Evolutionary conservation across 2,329 filamentous ascomycete genomes (phyloP).

Genomic region (Moelleriella libera): DNA sequence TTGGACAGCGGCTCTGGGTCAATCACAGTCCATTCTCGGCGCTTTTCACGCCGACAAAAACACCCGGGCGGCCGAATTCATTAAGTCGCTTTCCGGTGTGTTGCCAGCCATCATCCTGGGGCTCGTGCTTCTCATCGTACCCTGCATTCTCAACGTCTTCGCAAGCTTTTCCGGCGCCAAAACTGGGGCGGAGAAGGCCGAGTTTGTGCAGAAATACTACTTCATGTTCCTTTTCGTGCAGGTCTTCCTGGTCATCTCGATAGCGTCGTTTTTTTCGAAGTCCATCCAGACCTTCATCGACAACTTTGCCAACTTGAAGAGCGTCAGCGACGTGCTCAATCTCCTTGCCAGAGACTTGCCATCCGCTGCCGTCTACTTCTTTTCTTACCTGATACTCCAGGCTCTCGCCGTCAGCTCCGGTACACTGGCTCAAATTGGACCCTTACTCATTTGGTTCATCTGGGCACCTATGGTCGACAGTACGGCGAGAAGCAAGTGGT

Average conservation of each 20-base stretch:
- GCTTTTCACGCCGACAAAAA: constrained; percentile 47
- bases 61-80: constrained; percentile 42
- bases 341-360: constrained; percentile 70
- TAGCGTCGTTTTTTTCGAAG: constrained; percentile 58
- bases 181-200: constrained; percentile 63
- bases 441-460: constrained; percentile 68
- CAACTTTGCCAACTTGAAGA: constrained; percentile 25
- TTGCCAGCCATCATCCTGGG: constrained; percentile 66
- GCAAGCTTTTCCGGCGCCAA: constrained; percentile 65
- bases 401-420: constrained; percentile 82
- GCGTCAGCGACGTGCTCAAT: constrained; percentile 53
- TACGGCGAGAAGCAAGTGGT: constrained; percentile 73
- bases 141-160: constrained; percentile 62
- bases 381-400: constrained; percentile 95
- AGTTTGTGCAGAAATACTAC: constrained; percentile 85
- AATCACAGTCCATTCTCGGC: constrained; percentile 56
- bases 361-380: constrained; percentile 88
- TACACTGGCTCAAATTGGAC: constrained; percentile 71
- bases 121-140: constrained; percentile 67
- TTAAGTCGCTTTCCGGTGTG: constrained; percentile 63
- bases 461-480: constrained; percentile 70
- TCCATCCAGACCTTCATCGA: constrained; percentile 49
- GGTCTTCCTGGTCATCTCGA: constrained; percentile 82
- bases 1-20: constrained; percentile 71
- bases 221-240: constrained; percentile 92